phyloP scores from a whole-genome alignment of 192 early-diverging fungal genomes.

The Coemansia sp. region DNA sequence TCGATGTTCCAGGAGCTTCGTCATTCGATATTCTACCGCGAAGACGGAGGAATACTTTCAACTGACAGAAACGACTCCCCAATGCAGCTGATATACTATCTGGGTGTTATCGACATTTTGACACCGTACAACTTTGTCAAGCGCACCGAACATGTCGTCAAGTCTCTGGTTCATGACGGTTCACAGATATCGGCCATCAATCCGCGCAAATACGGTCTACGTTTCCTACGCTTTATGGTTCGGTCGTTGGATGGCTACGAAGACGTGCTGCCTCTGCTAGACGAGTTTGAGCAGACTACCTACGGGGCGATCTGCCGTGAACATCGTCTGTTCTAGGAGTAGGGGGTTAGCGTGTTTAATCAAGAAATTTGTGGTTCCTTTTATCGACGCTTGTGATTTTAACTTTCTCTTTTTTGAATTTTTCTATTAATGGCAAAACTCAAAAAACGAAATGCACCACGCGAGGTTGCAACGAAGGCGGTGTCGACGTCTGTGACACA shows the following conservation, averaged over 20 bases:
- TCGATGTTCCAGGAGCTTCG: slow-evolving; percentile 54
- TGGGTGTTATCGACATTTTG: slow-evolving; percentile 98
- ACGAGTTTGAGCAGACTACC: slow-evolving; percentile 49
- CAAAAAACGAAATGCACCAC: not conserved
- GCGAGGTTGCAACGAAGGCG: not conserved
- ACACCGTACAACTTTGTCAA: slow-evolving; percentile 91
- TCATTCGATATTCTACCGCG: slow-evolving; percentile 84
- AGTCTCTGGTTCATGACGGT: slow-evolving; percentile 71
- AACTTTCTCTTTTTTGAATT: not conserved
- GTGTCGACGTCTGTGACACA: not conserved
- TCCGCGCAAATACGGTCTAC: slow-evolving; percentile 79
- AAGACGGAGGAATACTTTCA: slow-evolving; percentile 84
- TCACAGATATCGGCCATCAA: slow-evolving; percentile 83
- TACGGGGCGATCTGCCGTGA: slow-evolving; percentile 47
- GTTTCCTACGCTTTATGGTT: slow-evolving; percentile 91
- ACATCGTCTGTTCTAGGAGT: slow-evolving; percentile 32
- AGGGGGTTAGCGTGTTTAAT: not conserved
- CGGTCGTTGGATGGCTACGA: slow-evolving; percentile 56
- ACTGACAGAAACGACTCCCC: slow-evolving; percentile 71
- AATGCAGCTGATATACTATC: slow-evolving; percentile 78
- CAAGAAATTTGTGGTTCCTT: too few relatives aligned
- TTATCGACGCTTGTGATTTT: not conserved
- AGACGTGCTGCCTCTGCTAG: slow-evolving; percentile 50
- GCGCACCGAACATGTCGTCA: slow-evolving; percentile 87
- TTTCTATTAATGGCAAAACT: not conserved